Evolutionary conservation across 768 basidiomycete genomes (phyloP).

Genomic region (Suillus brevipes): DNA sequence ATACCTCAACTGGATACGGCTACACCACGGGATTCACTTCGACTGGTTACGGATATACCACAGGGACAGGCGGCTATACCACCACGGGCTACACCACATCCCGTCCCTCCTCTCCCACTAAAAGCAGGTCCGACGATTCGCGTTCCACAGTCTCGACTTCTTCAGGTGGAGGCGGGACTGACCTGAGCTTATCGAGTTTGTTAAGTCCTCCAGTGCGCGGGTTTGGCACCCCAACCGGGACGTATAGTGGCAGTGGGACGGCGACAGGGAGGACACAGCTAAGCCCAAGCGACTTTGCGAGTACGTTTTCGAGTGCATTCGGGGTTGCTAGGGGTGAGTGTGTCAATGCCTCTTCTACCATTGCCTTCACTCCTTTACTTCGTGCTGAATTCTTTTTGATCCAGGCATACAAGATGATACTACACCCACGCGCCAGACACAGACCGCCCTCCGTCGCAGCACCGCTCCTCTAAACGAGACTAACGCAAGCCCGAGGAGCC

Average conservation of each 20-base stretch:
- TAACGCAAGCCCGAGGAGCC: slow-evolving; percentile 61
- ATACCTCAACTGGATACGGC: slow-evolving; percentile 36
- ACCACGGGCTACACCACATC: slow-evolving; percentile 27
- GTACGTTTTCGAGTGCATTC: slow-evolving; percentile 39
- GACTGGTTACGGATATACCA: slow-evolving; percentile 25
- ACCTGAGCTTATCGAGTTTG: slow-evolving; percentile 37
- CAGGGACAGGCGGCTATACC: slow-evolving; percentile 18
- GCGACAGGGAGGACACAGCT: slow-evolving; percentile 29
- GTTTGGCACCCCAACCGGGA: neutral
- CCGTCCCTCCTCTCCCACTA: slow-evolving; percentile 49
- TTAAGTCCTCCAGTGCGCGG: slow-evolving; percentile 45
- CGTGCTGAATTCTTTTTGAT: slow-evolving; percentile 45
- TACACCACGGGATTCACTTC: slow-evolving; percentile 23
- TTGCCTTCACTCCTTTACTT: slow-evolving; percentile 54
- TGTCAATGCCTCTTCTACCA: slow-evolving; percentile 31
- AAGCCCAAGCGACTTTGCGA: slow-evolving; percentile 38
- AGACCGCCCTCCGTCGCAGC: slow-evolving; percentile 2
- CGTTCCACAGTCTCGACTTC: slow-evolving; percentile 25
- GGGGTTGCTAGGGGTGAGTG: slow-evolving; percentile 36
- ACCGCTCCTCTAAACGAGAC: neutral
- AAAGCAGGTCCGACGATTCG: slow-evolving; percentile 38
- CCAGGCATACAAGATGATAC: neutral
- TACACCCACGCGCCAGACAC: neutral
- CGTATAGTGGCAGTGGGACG: slow-evolving; percentile 26
- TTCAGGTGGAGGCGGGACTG: slow-evolving; percentile 5